These are phyloP conservation scores for Neonectria hederae DNA, from an alignment of 2,329 filamentous ascomycete species.

Conservation along the genomic window DNA sequence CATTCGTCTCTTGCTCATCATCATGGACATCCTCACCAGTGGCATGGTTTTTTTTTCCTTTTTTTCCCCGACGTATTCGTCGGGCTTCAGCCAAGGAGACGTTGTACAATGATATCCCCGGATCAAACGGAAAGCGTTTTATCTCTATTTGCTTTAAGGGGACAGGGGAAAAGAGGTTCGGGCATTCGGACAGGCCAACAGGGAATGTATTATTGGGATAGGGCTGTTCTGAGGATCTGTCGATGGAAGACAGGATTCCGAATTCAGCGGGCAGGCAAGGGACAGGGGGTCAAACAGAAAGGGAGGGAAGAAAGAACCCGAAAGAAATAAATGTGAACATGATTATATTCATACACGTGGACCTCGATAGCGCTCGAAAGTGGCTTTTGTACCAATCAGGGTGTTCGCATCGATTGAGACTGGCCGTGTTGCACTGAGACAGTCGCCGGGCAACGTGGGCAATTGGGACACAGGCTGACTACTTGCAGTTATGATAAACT, in stretches of 20 bases:
- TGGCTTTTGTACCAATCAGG: background rate
- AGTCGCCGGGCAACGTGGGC: background rate
- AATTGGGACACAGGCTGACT: background rate
- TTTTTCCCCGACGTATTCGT: background rate
- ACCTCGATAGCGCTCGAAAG: background rate
- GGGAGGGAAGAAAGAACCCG: background rate
- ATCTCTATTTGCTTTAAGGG: constrained; percentile 23
- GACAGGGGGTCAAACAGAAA: background rate
- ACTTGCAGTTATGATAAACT: background rate
- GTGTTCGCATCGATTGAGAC: background rate
- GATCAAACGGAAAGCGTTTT: constrained; percentile 27
- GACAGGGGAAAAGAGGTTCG: constrained; percentile 9
- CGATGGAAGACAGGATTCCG: background rate
- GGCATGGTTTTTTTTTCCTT: constrained; percentile 8
- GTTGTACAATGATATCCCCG: constrained; percentile 32
- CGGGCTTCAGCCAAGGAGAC: constrained; percentile 19
- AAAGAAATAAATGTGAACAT: constrained; percentile 25
- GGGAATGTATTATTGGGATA: background rate
- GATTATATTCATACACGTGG: constrained; percentile 13
- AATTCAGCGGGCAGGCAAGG: background rate
- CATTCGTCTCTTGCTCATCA: constrained; percentile 3
- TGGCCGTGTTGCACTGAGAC: background rate
- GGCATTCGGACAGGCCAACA: constrained; percentile 1
- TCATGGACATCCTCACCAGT: background rate
- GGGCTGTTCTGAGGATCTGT: background rate